Evolutionary conservation across 2,329 filamentous ascomycete species (phyloP).

Genomic region (Diaporthe amygdali): DNA sequence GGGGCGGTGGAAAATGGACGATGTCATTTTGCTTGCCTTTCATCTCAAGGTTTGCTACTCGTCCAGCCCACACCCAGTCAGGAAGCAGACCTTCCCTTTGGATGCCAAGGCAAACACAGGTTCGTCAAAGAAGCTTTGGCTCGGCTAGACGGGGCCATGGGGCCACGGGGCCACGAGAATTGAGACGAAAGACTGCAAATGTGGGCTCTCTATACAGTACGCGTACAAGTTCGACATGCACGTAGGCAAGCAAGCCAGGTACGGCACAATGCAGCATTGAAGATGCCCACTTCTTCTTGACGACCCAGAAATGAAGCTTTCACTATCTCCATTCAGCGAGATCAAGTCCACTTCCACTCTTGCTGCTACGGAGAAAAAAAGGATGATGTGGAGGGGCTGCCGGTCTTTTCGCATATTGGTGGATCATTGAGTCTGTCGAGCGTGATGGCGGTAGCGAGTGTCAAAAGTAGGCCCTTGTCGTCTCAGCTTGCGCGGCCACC

Average conservation of each 20-base stretch:
- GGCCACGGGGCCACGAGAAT: background rate
- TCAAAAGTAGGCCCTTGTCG: background rate
- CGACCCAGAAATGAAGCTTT: constrained; percentile 10
- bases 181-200: background rate
- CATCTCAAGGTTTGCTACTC: constrained; percentile 22
- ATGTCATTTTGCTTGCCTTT: background rate
- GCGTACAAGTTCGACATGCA: background rate
- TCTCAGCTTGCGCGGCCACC: constrained; percentile 1
- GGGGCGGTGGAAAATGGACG: background rate
- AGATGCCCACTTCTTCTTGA: background rate
- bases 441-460: background rate
- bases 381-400: too few species aligned
- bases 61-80: background rate
- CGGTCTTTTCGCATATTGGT: background rate
- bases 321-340: background rate
- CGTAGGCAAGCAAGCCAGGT: background rate
- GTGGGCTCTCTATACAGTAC: background rate
- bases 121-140: background rate
- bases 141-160: background rate
- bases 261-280: background rate
- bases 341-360: background rate
- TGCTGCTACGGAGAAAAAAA: too few species aligned
- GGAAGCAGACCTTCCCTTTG: background rate
- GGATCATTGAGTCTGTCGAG: background rate
- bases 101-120: constrained; percentile 18